Evolutionary conservation across 805 yeast genomes (phyloP).

Genomic region (Kodamaea sagamina): DNA sequence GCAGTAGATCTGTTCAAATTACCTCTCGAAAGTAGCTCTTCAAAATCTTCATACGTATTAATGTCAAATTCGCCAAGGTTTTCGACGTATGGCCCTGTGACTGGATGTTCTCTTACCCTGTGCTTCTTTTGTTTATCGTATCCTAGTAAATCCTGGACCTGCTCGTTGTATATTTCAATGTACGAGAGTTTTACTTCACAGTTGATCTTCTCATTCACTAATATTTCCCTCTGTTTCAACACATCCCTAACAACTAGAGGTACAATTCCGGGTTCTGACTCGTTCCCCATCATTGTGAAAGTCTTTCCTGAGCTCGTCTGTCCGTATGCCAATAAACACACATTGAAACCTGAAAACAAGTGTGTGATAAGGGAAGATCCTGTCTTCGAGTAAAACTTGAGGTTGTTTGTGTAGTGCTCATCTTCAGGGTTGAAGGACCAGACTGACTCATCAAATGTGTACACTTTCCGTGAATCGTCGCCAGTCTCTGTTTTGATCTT

Average conservation of each 20-base stretch:
- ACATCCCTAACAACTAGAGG: slow-evolving; percentile 53
- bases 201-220: slow-evolving; percentile 39
- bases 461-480: slow-evolving; percentile 21
- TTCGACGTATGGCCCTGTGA: slow-evolving; percentile 73
- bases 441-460: slow-evolving; percentile 54
- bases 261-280: slow-evolving; percentile 38
- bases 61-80: slow-evolving; percentile 56
- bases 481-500: slow-evolving; percentile 12
- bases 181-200: slow-evolving; percentile 54
- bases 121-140: slow-evolving; percentile 29
- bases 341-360: slow-evolving; percentile 41
- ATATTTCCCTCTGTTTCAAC: slow-evolving; percentile 42
- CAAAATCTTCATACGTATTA: slow-evolving; percentile 50
- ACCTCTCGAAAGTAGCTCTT: slow-evolving; percentile 51
- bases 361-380: slow-evolving; percentile 63
- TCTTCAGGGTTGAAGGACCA: slow-evolving; percentile 45
- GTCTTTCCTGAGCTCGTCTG: slow-evolving; percentile 48
- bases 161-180: slow-evolving; percentile 78
- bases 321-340: slow-evolving; percentile 46
- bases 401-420: slow-evolving; percentile 48
- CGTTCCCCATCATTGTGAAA: slow-evolving; percentile 44
- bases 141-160: slow-evolving; percentile 61
- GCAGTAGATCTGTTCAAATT: slow-evolving; percentile 64
- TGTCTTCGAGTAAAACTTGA: slow-evolving; percentile 49
- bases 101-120: slow-evolving; percentile 65